phyloP scores from a whole-genome alignment of 2,329 filamentous ascomycete species.

The Colletotrichum gigasporum region DNA sequence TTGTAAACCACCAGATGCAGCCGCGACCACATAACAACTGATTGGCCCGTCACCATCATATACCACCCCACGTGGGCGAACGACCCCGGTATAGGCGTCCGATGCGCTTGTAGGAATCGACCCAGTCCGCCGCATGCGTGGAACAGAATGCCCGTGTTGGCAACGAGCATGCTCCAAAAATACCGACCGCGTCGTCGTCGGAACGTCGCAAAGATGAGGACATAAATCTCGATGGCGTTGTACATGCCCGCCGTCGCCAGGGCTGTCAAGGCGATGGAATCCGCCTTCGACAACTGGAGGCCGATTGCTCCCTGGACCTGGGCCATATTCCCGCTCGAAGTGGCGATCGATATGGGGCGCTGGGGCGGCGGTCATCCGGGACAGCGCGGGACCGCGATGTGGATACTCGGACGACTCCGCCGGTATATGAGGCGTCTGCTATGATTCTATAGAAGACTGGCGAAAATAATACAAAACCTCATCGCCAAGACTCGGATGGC shows the following conservation, averaged over 20 bases:
- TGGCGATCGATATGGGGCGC: no score
- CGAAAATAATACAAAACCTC: neutral
- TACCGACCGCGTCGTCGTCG: constrained; percentile 36
- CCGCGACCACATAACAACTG: constrained; percentile 48
- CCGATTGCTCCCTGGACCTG: constrained; percentile 26
- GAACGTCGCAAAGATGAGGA: constrained; percentile 39
- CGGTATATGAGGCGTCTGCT: neutral
- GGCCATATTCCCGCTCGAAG: constrained; percentile 4
- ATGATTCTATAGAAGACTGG: neutral
- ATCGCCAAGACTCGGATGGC: neutral
- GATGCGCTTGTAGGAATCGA: constrained; percentile 44
- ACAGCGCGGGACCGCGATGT: neutral
- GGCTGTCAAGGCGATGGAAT: constrained; percentile 13
- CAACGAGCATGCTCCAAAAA: constrained; percentile 41
- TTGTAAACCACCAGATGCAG: constrained; percentile 61
- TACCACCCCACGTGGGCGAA: constrained; percentile 51
- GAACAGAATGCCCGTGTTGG: constrained; percentile 55
- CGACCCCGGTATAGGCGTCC: constrained; percentile 55
- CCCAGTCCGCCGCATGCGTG: constrained; percentile 55
- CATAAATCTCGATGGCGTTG: constrained; percentile 37
- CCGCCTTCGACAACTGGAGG: neutral
- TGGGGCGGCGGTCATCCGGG: neutral
- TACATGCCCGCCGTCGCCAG: constrained; percentile 28
- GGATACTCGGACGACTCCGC: neutral
- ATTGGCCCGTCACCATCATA: constrained; percentile 62